Percentiles rank a stretch among this genome's conserved stretches.
These are phyloP conservation scores for Luffa acutangula DNA, from an alignment of 306 rosid species.

Conservation along the genomic window DNA sequence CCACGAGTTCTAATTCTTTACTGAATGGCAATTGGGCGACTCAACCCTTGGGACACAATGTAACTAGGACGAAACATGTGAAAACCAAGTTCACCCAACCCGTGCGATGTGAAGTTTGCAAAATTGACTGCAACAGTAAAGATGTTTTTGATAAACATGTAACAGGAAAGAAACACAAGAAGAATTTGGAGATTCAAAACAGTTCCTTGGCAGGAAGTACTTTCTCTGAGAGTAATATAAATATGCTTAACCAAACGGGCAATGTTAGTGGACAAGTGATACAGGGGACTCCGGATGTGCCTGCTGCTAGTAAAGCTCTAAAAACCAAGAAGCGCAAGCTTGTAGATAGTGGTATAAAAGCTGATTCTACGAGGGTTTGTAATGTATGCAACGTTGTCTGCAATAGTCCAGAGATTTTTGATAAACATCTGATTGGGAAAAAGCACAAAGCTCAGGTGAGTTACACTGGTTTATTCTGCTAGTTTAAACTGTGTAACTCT, in stretches of 20 bases:
- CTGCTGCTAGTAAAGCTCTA: constrained; percentile 16
- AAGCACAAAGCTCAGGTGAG: constrained; percentile 57
- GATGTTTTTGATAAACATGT: constrained; percentile 36
- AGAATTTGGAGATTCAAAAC: constrained; percentile 24
- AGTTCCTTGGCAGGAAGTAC: constrained; percentile 16
- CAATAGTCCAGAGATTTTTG: constrained; percentile 42
- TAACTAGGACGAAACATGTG: constrained; percentile 10
- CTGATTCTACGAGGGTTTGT: constrained; percentile 39
- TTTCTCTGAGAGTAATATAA: constrained; percentile 7
- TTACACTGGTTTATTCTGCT: not conserved
- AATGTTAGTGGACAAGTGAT: constrained; percentile 18
- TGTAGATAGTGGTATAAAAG: constrained; percentile 19
- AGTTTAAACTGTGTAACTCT: not conserved
- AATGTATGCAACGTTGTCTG: constrained; percentile 40
- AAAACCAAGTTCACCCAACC: constrained; percentile 21
- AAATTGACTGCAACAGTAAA: constrained; percentile 29
- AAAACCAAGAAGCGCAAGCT: constrained; percentile 34
- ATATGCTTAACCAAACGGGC: constrained; percentile 14
- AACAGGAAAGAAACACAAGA: constrained; percentile 39
- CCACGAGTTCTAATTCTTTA: constrained; percentile 24
- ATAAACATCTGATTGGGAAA: constrained; percentile 46
- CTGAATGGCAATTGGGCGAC: constrained; percentile 22
- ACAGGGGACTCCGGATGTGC: constrained; percentile 14
- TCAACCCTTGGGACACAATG: constrained; percentile 14
- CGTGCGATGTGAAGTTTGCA: constrained; percentile 35